Evolutionary conservation across 305 asterid genomes (phyloP), one percentile per base, ranked within the genome.

Genomic region (Solanum aculeatissimum): DNA sequence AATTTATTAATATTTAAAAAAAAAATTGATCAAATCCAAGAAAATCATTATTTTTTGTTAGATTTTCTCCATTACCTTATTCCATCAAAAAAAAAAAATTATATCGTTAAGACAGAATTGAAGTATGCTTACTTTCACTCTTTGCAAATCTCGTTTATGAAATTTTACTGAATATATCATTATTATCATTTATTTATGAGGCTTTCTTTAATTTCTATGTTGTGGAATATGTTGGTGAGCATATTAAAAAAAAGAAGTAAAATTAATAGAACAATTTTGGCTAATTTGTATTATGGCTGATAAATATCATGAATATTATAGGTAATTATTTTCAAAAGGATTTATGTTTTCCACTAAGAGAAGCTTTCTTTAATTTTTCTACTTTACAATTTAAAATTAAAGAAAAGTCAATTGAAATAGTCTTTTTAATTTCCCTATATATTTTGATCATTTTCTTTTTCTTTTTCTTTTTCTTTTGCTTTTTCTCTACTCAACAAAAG

Each of bases 91-190:
- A 58, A 4, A 49, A 49, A n/a, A n/a, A n/a, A n/a, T n/a, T n/a
- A n/a, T n/a, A n/a, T 0, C 1, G 0, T 0, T 21, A 1, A 58
- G 8, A 21, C 6, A 58, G 29, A 23, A 15, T 25, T 4, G 13
- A 62, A 0, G 10, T 21, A 10, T 6, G 1, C 2, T 2, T 62
- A 25, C 6, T 25, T 25, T 12, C 0, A 2, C 12, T 21, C 5
- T 57, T 57, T 0, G 9, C 0, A 2, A 1, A 21, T 0, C 1
- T 21, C 10, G 10, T 10, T 21, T 58, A 58, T 21, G 7, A 58
- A 0, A 23, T 23, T 12, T 60, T 23, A 5, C 18, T 21, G 18
- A 60, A 23, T 60, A 60, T 58, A 11, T 51, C 3, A 1, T 14
- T 14, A 5, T 49, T 14, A 11, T 11, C 5, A 18, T 62, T 62